Conservation (phyloP, 352 stramenopile genomes). For the Lagenidium giganteum region DNA sequence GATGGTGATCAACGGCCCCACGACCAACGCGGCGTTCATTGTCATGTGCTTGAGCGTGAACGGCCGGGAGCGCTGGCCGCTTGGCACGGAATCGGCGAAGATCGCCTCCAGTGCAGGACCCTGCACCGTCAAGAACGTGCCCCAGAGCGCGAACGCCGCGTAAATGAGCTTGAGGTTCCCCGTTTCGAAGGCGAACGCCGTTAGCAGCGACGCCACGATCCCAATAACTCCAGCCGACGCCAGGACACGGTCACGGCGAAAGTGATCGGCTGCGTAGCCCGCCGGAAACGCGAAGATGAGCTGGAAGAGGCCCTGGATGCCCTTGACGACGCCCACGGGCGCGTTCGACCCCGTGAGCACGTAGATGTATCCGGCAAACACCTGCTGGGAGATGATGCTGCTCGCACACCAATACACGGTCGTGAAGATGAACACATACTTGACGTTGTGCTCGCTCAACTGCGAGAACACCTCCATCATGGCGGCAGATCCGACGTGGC, state of each 20-base stretch:
- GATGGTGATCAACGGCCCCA: conserved; percentile 46
- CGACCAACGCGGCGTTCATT: conserved; percentile 33
- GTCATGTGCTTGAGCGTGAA: conserved; percentile 70
- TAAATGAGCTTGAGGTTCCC: conserved; percentile 38
- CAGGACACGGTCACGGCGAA: conserved; percentile 37
- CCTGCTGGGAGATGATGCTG: conserved; percentile 43
- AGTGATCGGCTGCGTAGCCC: conserved; percentile 35
- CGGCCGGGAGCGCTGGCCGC: conserved; percentile 47
- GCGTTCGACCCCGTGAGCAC: conserved; percentile 37
- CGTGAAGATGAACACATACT: conserved; percentile 56
- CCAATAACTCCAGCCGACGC: conserved; percentile 23
- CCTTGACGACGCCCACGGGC: conserved; percentile 26
- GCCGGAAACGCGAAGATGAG: conserved; percentile 34
- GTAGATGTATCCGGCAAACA: conserved; percentile 46
- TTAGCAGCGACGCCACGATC: conserved; percentile 24
- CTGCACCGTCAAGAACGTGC: conserved; percentile 54
- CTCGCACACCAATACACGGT: conserved; percentile 42
- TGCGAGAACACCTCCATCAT: no score
- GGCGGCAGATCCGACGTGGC: no score
- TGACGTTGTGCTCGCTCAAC: conserved; percentile 66
- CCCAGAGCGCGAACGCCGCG: conserved; percentile 62
- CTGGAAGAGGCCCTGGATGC: conserved; percentile 36
- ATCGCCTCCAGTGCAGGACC: conserved; percentile 63
- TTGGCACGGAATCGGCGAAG: conserved; percentile 70
- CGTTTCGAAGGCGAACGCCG: conserved; percentile 29